Evolutionary conservation across 1,284 basidiomycete species (phyloP).

Genomic region (Irpex rosettiformis): DNA sequence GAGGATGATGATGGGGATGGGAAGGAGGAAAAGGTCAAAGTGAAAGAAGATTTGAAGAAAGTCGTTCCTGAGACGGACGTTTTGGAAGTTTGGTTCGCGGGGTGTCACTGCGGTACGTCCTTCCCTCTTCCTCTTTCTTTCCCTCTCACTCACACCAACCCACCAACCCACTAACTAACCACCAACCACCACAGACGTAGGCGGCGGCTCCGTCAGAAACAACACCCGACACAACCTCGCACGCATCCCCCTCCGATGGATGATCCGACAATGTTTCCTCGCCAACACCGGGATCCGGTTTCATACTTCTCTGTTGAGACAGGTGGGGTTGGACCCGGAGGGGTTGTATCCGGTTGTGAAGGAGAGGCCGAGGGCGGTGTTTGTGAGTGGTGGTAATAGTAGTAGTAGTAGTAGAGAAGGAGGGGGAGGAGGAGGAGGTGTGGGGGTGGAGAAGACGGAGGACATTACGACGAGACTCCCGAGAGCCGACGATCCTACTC

Average conservation of each 20-base stretch:
- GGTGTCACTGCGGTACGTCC: constrained; percentile 19
- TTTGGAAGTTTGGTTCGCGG: constrained; percentile 22
- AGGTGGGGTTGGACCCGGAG: constrained; percentile 41
- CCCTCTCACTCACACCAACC: no score
- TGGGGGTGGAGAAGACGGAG: not conserved
- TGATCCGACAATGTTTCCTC: constrained; percentile 53
- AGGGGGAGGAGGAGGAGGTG: not conserved
- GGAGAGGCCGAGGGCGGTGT: constrained; percentile 31
- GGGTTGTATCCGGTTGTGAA: constrained; percentile 37
- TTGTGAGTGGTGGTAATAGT: not conserved
- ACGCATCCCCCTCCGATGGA: constrained; percentile 52
- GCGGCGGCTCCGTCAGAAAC: constrained; percentile 46
- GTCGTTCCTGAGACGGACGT: constrained; percentile 21
- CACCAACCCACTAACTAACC: no score
- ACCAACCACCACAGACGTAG: constrained; percentile 37
- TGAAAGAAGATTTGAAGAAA: not conserved
- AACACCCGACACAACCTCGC: constrained; percentile 39
- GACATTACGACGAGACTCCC: not conserved
- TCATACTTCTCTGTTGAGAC: constrained; percentile 39
- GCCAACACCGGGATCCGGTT: constrained; percentile 50
- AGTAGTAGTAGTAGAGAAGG: not conserved
- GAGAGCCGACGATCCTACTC: no score
- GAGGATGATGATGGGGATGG: not conserved
- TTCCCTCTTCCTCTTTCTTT: constrained; percentile 38
- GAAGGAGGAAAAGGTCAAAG: not conserved